Base-by-base conservation (phyloP, 2,329 filamentous ascomycete species). In the Monosporascus sp. region DNA sequence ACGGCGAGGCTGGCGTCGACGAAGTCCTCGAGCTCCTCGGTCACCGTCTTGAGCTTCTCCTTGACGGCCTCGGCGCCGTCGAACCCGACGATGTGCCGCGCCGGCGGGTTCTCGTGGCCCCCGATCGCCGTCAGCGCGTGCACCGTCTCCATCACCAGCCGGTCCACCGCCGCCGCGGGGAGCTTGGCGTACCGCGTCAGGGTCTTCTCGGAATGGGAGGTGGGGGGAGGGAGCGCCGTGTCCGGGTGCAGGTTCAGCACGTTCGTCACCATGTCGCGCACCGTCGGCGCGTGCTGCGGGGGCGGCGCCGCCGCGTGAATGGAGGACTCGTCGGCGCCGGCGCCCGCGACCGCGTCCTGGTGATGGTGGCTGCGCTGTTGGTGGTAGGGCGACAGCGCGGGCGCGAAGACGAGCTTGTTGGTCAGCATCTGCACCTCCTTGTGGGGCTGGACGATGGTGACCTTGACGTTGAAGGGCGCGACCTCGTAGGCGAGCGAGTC, bases 401-500 rank as follows among this genome's bases (percentile, higher is more conserved):
- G 92, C 3, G 89, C 88, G 60, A 93, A 90, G 48, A 86, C 88
- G 63, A 97, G 88, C 52, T 87, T 86, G 72, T 96, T 96, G 28
- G 90, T 94, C 53, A 97, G 78, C 35, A 91, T 85, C 59, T 88
- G 85, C 57, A 96, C 89, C 74, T 97, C 93, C 73, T 96, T 91
- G 71, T 91, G 95, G 26, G 92, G 91, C 75, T 99, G 93, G 45
- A 99, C 87, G 60, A 97, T 92, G 41, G 91, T 97, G 70, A 97
- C 84, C 71, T 93, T 96, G 74, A 97, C 85, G 72, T 97, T 97
- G 76, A 97, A 97, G 0, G 94, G 94, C 0, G 93, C 89, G 58
- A 99, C 88, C 72, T 99, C 94, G 72, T 97, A 99, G 1, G 93
- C 92, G 24, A 99, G 79, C 55, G 90, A 91, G 72, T 97, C 93